Percentiles rank a stretch among this genome's conserved stretches.
Evolutionary conservation across 306 rosid species (phyloP).

Genomic region (Prinsepia uniflora): DNA sequence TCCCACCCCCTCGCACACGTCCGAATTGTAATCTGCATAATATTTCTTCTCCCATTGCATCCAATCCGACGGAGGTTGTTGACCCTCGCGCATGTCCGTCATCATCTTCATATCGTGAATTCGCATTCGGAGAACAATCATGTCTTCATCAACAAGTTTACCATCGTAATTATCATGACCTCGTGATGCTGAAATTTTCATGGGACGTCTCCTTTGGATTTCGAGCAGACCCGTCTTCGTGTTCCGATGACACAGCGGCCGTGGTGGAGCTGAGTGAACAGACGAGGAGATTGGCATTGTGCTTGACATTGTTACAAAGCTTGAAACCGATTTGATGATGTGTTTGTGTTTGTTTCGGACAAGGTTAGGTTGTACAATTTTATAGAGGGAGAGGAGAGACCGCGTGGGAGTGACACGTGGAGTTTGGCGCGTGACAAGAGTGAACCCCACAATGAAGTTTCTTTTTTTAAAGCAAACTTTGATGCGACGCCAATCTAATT

Average conservation of each 20-base stretch:
- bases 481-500: background rate
- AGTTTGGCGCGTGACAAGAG: background rate
- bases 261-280: constrained; percentile 23
- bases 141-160: constrained; percentile 49
- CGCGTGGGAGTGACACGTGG: constrained; percentile 17
- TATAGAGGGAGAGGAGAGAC: background rate
- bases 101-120: constrained; percentile 44
- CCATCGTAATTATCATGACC: constrained; percentile 42
- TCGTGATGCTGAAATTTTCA: constrained; percentile 25
- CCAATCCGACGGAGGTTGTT: constrained; percentile 18
- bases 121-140: constrained; percentile 51
- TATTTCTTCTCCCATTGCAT: constrained; percentile 39
- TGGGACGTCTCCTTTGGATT: background rate
- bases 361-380: background rate
- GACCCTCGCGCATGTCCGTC: constrained; percentile 5
- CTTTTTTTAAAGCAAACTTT: background rate
- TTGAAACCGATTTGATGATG: background rate
- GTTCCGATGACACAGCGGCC: background rate
- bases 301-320: background rate
- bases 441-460: background rate
- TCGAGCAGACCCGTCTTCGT: constrained; percentile 4
- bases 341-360: background rate
- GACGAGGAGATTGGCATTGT: constrained; percentile 30
- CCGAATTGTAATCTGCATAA: constrained; percentile 10
- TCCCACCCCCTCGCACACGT: constrained; percentile 31